These are phyloP conservation scores for Gelatoporia subvermispora DNA, from an alignment of 768 basidiomycete species.

Conservation along the genomic window DNA sequence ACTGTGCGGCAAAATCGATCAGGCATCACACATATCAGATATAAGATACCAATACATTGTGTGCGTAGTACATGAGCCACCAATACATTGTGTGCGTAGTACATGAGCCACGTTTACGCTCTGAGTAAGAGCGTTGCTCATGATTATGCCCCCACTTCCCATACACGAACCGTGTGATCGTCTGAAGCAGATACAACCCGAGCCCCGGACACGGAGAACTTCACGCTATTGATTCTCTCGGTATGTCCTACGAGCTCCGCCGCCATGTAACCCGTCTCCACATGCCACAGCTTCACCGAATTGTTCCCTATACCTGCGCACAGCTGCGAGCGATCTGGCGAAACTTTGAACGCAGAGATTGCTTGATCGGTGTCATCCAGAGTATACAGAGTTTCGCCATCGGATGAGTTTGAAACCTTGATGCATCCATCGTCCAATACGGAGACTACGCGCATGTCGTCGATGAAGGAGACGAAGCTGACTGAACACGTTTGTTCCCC, in stretches of 20 bases:
- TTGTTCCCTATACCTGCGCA: slow-evolving; percentile 12
- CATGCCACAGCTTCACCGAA: slow-evolving; percentile 15
- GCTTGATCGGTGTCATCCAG: neutral
- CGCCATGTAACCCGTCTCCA: slow-evolving; percentile 1
- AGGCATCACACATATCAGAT: too few species aligned
- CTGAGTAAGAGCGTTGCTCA: too few species aligned
- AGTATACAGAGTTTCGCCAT: neutral
- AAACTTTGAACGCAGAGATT: slow-evolving; percentile 10
- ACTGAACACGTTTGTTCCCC: neutral
- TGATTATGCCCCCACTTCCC: neutral
- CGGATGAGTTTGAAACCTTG: slow-evolving; percentile 11
- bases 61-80: too few species aligned
- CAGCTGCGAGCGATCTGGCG: slow-evolving; percentile 12
- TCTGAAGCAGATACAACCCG: slow-evolving; percentile 46
- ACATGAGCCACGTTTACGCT: too few species aligned
- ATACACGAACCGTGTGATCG: slow-evolving; percentile 36
- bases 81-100: too few species aligned
- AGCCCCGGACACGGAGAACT: slow-evolving; percentile 35
- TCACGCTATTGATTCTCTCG: neutral
- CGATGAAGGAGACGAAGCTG: slow-evolving; percentile 17
- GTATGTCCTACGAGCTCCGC: slow-evolving; percentile 8
- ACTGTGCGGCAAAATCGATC: too few species aligned
- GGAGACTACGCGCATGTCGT: slow-evolving; percentile 10
- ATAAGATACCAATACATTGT: too few species aligned
- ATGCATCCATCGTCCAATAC: slow-evolving; percentile 27